Base-by-base conservation (phyloP, 1,139 yeast species). In the Nakaseomyces delphensis region DNA sequence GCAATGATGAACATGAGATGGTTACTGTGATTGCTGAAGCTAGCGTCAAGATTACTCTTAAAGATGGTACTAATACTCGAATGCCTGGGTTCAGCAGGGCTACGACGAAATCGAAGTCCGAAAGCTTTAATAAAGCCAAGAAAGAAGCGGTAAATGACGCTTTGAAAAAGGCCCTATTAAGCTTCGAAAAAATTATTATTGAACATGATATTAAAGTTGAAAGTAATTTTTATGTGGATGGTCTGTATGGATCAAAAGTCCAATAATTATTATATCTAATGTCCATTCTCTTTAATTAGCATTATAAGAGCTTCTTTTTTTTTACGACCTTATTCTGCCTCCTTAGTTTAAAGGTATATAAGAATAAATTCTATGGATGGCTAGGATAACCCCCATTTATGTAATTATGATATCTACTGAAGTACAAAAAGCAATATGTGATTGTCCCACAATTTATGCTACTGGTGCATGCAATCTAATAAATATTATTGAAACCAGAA, bases 41-140 rank as follows among this genome's bases (percentile, higher is more conserved):
- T 1, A 46, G 48, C 18, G 57, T 59, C 9, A 52, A 51, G 36
- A 43, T 60, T 1, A 50, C 53, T 2, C 41, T 60, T 38, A 54
- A 57, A 41, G 64, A 60, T 44, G 63, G 62, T 1, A 59, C 64
- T 1, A 53, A 57, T 40, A 53, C 59, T 3, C 47, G 46, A 32
- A 40, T 54, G 8, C 51, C 50, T n/a, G 63, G 63, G 15, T 47
- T 55, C 11, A 59, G 60, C 8, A 50, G 51, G 33, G 52, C 52
- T 18, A 50, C 51, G 2, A 41, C 53, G 45, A 44, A 50, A 1
- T 50, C 53, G 3, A 58, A 52, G 35, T 59, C 58, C 2, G 60
- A 54, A 20, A 49, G 59, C 27, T 59, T 45, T 41, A 53, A 50
- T 13, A 59, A 52, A 43, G 58, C 63, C 0, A 58, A 56, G 42